Evolutionary conservation across 768 basidiomycete genomes (phyloP).

Genomic region (Mycena crocata): DNA sequence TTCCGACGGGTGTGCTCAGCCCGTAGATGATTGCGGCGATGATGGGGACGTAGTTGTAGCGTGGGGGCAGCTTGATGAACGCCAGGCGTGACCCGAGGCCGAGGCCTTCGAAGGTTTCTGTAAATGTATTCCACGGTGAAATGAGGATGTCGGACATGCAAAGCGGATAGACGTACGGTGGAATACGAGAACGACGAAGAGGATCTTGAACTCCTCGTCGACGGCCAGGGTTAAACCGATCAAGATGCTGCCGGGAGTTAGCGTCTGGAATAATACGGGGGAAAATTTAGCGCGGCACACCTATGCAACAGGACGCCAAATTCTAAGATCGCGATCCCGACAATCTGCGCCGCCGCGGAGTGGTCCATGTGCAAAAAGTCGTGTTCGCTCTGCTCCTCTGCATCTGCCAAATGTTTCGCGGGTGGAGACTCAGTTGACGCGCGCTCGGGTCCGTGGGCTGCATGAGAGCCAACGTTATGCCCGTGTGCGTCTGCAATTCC

Average conservation of each 20-base stretch:
- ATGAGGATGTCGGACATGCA: slow-evolving; percentile 50
- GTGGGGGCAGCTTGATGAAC: slow-evolving; percentile 68
- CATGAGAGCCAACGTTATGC: slow-evolving; percentile 66
- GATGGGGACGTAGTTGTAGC: slow-evolving; percentile 68
- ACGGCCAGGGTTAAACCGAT: slow-evolving; percentile 94
- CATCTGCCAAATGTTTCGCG: slow-evolving; percentile 38
- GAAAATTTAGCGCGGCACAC: slow-evolving; percentile 76
- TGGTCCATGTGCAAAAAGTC: slow-evolving; percentile 84
- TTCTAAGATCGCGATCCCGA: slow-evolving; percentile 92
- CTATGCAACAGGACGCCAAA: slow-evolving; percentile 93
- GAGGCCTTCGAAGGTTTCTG: slow-evolving; percentile 94
- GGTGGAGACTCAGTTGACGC: slow-evolving; percentile 18
- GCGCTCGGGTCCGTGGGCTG: slow-evolving; percentile 77
- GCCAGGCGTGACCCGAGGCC: slow-evolving; percentile 93
- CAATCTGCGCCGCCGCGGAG: slow-evolving; percentile 78
- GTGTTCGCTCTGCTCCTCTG: slow-evolving; percentile 62
- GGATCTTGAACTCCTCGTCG: slow-evolving; percentile 76
- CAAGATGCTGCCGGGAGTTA: slow-evolving; percentile 74
- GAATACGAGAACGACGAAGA: slow-evolving; percentile 91
- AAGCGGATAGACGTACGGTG: too few relatives aligned
- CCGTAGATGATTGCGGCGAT: slow-evolving; percentile 75
- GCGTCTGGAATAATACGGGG: slow-evolving; percentile 52
- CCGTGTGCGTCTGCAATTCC: slow-evolving; percentile 68
- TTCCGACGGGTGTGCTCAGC: slow-evolving; percentile 87
- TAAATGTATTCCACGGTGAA: slow-evolving; percentile 68